Base-by-base conservation (phyloP, 192 early-diverging fungal species). In the Backusella parvicylindrica region DNA sequence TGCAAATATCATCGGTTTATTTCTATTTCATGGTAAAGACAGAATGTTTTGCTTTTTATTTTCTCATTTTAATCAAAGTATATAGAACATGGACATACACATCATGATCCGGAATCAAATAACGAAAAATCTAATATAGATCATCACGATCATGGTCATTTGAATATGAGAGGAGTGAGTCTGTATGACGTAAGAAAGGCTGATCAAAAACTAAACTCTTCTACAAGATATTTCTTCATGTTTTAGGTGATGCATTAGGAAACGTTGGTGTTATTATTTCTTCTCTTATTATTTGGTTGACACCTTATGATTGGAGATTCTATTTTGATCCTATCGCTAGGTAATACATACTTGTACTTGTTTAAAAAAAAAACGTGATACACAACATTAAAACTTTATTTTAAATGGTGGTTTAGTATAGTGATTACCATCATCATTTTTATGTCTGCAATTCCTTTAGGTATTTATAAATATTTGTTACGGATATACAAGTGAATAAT, bases 301-400 rank as follows among this genome's bases (percentile, higher is more conserved):
- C 88, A 0, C 75, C 88, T 15, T 90, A 87, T 31, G 60, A 70
- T 2, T 96, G 93, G 95, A 77, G 87, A 53, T 89, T 86, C 60
- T 98, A 96, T 82, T 84, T 93, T 81, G 97, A 98, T 80, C 97
- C 97, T 43, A 74, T 91, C 65, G 82, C 94, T 13, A 95, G 93
- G 72, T 86, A 83, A 70, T 16, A 35, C 3, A 63, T 23, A 26
- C 18, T 23, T 26, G 26, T 35, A 67, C 21, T 21, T 3, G 2
- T 6, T 53, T 3, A 8, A 16, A n/a, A 32, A 64, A 11, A 18
- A 63, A 15, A 28, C 12, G 15, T 16, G 18, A 4, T 36, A 21
- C 3, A 15, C 7, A 66, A 36, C n/a, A 18, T 2, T 5, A 16
- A 35, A 35, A 2, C 23, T n/a, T 30, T 49, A 21, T 18, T 18